Evolutionary conservation across 306 rosid species (phyloP), one percentile per base, ranked within the genome.

Genomic region (Ziziphus jujuba): DNA sequence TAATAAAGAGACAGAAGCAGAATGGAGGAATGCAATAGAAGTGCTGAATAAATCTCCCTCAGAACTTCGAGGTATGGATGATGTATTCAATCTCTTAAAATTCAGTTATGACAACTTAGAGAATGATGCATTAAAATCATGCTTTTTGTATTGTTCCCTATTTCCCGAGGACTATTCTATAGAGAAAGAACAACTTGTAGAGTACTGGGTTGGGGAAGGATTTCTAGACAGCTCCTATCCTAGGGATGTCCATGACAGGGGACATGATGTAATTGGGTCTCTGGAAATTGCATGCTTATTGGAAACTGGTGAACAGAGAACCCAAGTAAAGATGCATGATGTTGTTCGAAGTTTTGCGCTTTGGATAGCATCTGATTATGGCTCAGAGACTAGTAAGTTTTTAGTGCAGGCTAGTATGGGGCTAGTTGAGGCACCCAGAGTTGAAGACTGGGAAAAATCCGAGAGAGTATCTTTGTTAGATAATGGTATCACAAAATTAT

Each of bases 121-220:
- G 5, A 49, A 36, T 33, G 58, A 58, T 1, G 15, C 43, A 33
- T 7, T 52, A 3, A 71, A 12, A 24, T 50, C 62, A 14, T 71
- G 75, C 44, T 61, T 70, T 25, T 70, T 70, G 59, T 70, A 70
- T 51, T 70, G 75, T 22, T 66, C 71, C 20, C 49, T 66, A 11
- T 66, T 66, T 53, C 63, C 62, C 21, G 72, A 67, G 34, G 62
- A 55, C 34, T 67, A 20, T 38, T 36, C 36, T 5, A 28, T 70
- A 7, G 48, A 60, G 14, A 51, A 59, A 20, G 59, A 48, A n/a
- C 59, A 44, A n/a, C 55, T 71, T 4, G 54, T 61, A 22, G 72
- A 67, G 52, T 56, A 53, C 33, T 67, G 72, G 63, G 7, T 53
- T 22, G 72, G 72, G 9, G 72, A 67, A 11, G 62, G 72, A 36